Conservation (phyloP, 2,329 filamentous ascomycete genomes). For the Curvularia sp. region DNA sequence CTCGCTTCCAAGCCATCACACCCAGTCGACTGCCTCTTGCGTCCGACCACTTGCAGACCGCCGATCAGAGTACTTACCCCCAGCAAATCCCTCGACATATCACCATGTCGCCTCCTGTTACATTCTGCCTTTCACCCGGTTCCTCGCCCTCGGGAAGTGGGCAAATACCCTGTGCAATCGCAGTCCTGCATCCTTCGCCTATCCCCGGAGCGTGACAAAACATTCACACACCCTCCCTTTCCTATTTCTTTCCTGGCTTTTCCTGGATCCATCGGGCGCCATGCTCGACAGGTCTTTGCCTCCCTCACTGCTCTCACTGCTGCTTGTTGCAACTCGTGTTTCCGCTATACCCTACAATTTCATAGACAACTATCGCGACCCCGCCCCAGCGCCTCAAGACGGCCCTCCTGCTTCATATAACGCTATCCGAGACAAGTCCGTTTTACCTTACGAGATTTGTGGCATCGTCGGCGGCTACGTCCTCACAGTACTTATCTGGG, state of each 20-base stretch:
- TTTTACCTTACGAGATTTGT: conserved; percentile 81
- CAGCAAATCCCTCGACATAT: conserved; percentile 31
- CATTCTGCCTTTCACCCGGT: conserved; percentile 32
- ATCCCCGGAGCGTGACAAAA: conserved; percentile 16
- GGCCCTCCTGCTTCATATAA: conserved; percentile 38
- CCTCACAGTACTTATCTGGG: conserved; percentile 75
- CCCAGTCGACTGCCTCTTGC: conserved; percentile 25
- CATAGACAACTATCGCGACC: conserved; percentile 36
- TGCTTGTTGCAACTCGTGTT: conserved; percentile 34
- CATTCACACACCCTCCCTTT: conserved; percentile 15
- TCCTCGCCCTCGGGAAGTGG: conserved; percentile 31
- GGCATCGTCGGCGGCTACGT: conserved; percentile 86
- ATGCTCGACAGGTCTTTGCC: conserved; percentile 41
- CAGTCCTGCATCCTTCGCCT: conserved; percentile 23
- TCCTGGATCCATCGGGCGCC: conserved; percentile 20
- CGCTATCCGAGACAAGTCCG: conserved; percentile 52
- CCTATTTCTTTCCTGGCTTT: conserved; percentile 14
- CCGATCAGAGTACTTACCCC: conserved; percentile 31
- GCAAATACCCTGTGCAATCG: conserved; percentile 18
- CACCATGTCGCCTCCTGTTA: conserved; percentile 38
- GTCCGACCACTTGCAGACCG: conserved; percentile 39
- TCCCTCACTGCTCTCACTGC: conserved; percentile 35
- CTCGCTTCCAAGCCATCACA: conserved; percentile 32
- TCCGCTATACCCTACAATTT: conserved; percentile 37
- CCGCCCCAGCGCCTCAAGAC: conserved; percentile 39